phyloP scores from a whole-genome alignment of 164 flowering plant genomes.

The Amborella trichopoda region DNA sequence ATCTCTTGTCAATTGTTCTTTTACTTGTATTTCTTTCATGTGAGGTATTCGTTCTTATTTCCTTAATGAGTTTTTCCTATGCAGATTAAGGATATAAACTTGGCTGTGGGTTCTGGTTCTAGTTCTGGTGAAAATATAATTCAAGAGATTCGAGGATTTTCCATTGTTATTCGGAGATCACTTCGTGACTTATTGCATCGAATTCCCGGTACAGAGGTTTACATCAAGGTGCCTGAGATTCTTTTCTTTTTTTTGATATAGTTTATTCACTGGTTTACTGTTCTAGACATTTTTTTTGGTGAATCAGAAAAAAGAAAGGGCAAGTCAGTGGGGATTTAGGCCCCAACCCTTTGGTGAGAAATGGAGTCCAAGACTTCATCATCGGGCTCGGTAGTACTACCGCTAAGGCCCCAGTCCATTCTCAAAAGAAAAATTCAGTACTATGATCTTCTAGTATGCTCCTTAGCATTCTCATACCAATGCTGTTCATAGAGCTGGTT shows the following conservation, averaged over 20 bases:
- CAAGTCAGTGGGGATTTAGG: no score
- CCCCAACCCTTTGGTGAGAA: no score
- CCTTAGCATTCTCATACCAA: no score
- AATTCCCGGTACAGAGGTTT: constrained; percentile 56
- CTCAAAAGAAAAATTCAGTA: no score
- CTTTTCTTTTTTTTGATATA: background rate
- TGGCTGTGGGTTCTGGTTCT: constrained; percentile 64
- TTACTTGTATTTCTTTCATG: background rate
- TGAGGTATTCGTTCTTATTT: background rate
- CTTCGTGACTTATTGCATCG: constrained; percentile 86
- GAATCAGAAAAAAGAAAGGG: no score
- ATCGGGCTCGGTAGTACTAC: no score
- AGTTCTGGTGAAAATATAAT: constrained; percentile 76
- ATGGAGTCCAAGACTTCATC: no score
- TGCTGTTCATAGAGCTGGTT: no score
- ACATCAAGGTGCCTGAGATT: constrained; percentile 59
- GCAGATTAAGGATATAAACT: constrained; percentile 77
- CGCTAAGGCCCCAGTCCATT: no score
- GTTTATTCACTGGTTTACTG: background rate
- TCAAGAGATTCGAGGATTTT: constrained; percentile 77
- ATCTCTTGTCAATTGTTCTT: no score
- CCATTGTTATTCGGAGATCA: constrained; percentile 66
- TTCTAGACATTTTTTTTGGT: background rate
- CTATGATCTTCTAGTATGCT: no score
- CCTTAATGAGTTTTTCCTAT: background rate